These are phyloP conservation scores for Penicillium steckii DNA, from an alignment of 495 filamentous ascomycete species.

Conservation along the genomic window DNA sequence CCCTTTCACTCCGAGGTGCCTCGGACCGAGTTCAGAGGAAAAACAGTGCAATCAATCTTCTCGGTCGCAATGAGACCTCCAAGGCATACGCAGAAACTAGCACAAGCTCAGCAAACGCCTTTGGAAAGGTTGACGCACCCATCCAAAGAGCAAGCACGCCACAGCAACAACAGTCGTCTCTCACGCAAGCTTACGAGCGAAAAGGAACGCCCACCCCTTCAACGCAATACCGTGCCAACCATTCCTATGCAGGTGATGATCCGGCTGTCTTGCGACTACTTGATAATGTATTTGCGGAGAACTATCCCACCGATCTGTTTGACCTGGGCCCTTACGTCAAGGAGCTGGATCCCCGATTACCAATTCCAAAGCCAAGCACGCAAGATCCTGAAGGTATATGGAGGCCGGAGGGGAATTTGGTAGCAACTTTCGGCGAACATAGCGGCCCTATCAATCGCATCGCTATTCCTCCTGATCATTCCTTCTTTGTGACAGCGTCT, in stretches of 20 bases:
- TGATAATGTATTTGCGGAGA: conserved; percentile 85
- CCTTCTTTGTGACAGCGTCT: conserved; percentile 90
- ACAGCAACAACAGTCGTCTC: conserved; percentile 28
- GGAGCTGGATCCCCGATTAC: conserved; percentile 60
- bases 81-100: conserved; percentile 84
- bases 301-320: conserved; percentile 74
- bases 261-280: conserved; percentile 83
- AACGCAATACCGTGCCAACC: conserved; percentile 47
- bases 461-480: conserved; percentile 81
- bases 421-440: conserved; percentile 89
- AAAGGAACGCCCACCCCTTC: conserved; percentile 19
- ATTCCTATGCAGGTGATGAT: conserved; percentile 86
- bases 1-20: conserved; percentile 26
- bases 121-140: conserved; percentile 81
- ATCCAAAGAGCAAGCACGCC: conserved; percentile 41
- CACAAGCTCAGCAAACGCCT: conserved; percentile 75
- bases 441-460: conserved; percentile 78
- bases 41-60: conserved; percentile 77
- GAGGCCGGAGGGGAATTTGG: conserved; percentile 80
- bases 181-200: conserved; percentile 33
- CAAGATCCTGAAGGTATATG: conserved; percentile 58
- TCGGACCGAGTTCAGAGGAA: conserved; percentile 52
- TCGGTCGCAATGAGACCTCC: conserved; percentile 71
- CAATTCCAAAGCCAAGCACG: conserved; percentile 58
- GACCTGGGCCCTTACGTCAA: conserved; percentile 78